Base-by-base conservation (phyloP, 2,329 filamentous ascomycete genomes). In the Exophiala aquamarina region DNA sequence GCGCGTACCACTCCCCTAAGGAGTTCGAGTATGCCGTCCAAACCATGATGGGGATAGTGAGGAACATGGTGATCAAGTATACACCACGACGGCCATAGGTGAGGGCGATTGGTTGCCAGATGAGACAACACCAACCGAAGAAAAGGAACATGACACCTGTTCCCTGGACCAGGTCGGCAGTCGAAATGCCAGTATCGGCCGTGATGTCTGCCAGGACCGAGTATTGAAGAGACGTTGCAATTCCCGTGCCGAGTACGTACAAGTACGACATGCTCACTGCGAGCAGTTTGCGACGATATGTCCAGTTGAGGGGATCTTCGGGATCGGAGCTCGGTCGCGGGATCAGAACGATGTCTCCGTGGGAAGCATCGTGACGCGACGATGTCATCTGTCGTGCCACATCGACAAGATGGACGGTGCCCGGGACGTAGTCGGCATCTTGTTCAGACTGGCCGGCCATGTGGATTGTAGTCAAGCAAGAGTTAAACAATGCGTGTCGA, bases 251-350 rank as follows among this genome's bases (percentile, higher is more conserved):
- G 10, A 68, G 46, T n/a, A 62, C 68, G 43, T 70, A 71, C 4
- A 67, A 69, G 53, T 68, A 70, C 41, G 69, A 68, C 47, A 67
- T 71, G 4, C 66, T 60, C 1, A 69, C 70, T 1, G 70, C 70
- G 17, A 73, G 45, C 4, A 66, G 41, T 50, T 75, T 75, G 32
- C 72, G 64, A n/a, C 61, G 55, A 4, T 55, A 61, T n/a, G 66
- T 63, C 72, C 72, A 74, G 37, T 73, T 74, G 39, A 75, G 57
- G 10, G 72, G 71, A 51, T 75, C 72, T 44, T 75, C 69, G 2
- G 70, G 71, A 50, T 76, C 70, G 32, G 60, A 55, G 2, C 70
- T 73, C 1, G 73, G 73, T 2, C 63, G 57, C 1, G 71, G 71
- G 2, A 71, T 63, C 3, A 73, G 60, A 2, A 73, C 63, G 36